Conservation (phyloP, 163 green algal species). For the Scenedesmus sp. region DNA sequence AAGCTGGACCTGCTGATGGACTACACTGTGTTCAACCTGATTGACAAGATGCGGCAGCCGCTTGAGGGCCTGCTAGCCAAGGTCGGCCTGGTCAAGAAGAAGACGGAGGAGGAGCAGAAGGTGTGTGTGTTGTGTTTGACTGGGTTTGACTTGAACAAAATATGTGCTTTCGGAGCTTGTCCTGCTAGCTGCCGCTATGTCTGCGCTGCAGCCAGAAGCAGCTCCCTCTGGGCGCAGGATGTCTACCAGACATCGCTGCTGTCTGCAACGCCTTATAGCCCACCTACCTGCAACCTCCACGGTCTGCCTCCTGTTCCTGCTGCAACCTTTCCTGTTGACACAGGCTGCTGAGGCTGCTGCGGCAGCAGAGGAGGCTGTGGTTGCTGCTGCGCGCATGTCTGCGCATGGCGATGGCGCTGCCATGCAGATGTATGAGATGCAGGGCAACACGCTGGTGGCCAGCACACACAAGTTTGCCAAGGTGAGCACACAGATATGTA, state of each 20-base stretch:
- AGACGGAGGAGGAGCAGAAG: background rate
- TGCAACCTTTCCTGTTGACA: background rate
- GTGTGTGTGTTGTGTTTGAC: background rate
- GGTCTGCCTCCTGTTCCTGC: no score
- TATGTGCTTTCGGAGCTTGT: no score
- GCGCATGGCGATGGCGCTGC: conserved; percentile 4
- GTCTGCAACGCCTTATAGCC: no score
- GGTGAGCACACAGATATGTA: background rate
- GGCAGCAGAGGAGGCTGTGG: background rate
- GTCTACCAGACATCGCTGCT: no score
- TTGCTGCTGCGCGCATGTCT: background rate
- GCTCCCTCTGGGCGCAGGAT: background rate
- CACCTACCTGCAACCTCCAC: no score
- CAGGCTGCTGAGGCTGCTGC: background rate
- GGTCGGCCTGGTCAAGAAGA: conserved; percentile 22
- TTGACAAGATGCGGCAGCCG: conserved; percentile 22
- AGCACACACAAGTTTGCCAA: conserved; percentile 47
- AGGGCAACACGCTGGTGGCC: conserved; percentile 2
- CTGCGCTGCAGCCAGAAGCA: background rate
- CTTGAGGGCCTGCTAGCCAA: background rate
- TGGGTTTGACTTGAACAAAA: no score
- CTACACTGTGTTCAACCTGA: conserved; percentile 46
- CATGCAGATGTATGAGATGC: conserved; percentile 18
- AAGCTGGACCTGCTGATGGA: conserved; percentile 66
- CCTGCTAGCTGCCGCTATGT: no score